Conservation (phyloP, 2,329 filamentous ascomycete genomes). For the Nemania diffusa region DNA sequence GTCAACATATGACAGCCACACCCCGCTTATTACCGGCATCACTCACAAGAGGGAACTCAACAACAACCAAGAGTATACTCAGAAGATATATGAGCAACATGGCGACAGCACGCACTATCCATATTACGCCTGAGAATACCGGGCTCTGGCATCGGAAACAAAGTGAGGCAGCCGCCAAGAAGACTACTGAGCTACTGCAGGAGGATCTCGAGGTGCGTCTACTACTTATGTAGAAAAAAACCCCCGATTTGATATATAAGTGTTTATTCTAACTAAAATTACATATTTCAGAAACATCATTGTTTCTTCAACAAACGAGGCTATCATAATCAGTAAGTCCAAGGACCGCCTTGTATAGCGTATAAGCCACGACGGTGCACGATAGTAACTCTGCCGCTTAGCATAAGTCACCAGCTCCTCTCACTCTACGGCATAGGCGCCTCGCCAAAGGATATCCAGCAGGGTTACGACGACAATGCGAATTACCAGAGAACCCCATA, state of each 20-base stretch:
- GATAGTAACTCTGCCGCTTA: conserved; percentile 42
- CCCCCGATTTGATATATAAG: too few species aligned
- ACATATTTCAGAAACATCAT: conserved; percentile 64
- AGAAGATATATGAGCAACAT: conserved; percentile 47
- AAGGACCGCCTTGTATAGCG: neutral
- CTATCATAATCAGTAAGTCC: conserved; percentile 81
- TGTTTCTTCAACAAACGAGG: conserved; percentile 81
- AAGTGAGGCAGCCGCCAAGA: conserved; percentile 69
- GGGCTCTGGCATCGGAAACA: conserved; percentile 61
- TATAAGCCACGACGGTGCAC: neutral
- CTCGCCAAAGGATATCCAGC: conserved; percentile 65
- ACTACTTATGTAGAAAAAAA: too few species aligned
- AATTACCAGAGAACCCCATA: conserved; percentile 71
- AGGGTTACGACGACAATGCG: conserved; percentile 72
- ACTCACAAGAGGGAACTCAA: conserved; percentile 18
- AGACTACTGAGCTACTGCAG: conserved; percentile 75
- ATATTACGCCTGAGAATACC: conserved; percentile 59
- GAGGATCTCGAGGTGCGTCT: conserved; percentile 71
- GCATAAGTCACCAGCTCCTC: conserved; percentile 78
- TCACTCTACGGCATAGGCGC: conserved; percentile 81
- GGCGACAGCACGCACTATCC: conserved; percentile 61
- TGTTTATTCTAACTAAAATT: neutral
- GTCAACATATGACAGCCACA: neutral
- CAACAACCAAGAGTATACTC: conserved; percentile 10
- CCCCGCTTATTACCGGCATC: neutral